Conservation (phyloP, 2,329 filamentous ascomycete species). For the Venturia nashicola region DNA sequence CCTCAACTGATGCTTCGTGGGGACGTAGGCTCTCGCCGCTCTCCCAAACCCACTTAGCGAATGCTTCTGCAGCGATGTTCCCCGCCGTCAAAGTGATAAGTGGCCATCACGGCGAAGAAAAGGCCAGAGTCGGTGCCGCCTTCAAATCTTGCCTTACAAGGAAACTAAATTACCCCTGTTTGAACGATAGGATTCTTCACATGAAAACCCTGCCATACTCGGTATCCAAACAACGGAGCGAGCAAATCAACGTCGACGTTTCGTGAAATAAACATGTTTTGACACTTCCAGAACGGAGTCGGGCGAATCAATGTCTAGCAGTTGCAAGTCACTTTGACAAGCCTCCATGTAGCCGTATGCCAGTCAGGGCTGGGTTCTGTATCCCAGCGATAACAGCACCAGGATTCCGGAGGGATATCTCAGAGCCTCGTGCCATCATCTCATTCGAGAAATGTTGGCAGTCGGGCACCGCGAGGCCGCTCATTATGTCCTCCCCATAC, state of each 20-base stretch:
- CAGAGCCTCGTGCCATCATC: background rate
- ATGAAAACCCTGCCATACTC: background rate
- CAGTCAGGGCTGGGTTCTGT: background rate
- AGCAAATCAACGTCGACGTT: background rate
- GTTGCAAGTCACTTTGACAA: background rate
- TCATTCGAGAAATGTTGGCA: background rate
- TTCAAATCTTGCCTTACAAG: background rate
- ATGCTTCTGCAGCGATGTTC: background rate
- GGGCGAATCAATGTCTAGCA: constrained; percentile 1
- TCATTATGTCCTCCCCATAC: background rate
- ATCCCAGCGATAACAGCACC: background rate
- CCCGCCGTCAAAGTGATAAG: background rate
- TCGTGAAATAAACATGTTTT: background rate
- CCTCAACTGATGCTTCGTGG: background rate
- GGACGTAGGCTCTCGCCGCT: background rate
- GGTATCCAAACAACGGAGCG: background rate
- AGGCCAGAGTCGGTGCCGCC: background rate
- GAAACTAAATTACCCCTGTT: background rate
- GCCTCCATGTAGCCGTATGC: background rate
- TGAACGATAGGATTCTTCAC: background rate
- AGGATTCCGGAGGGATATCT: background rate
- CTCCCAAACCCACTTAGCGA: background rate
- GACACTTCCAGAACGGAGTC: background rate
- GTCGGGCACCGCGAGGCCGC: background rate
- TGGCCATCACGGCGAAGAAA: background rate